These are phyloP conservation scores for Trichoderma brevicompactum DNA, from an alignment of 2,329 filamentous ascomycete genomes.

Conservation along the genomic window DNA sequence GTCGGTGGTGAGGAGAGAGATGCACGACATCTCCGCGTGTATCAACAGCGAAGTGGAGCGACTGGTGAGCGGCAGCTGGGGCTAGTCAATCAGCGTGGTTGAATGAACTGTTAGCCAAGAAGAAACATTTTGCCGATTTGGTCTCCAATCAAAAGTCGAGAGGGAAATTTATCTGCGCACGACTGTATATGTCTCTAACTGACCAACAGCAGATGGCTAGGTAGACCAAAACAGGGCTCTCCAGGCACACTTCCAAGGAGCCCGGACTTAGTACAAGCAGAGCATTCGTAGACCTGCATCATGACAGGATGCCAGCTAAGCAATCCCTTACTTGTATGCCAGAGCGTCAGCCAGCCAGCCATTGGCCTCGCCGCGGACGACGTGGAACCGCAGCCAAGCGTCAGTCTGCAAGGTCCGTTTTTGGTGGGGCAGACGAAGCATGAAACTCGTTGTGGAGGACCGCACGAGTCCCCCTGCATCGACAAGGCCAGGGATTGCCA, in stretches of 20 bases:
- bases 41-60: neutral
- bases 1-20: neutral
- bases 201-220: no score
- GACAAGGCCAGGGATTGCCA: slow-evolving; percentile 13
- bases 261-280: no score
- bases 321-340: no score
- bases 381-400: neutral
- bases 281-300: no score
- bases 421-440: slow-evolving; percentile 18
- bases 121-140: neutral
- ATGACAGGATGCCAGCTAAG: no score
- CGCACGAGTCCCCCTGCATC: slow-evolving; percentile 25
- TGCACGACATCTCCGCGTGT: slow-evolving; percentile 15
- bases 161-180: no score
- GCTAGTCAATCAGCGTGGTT: neutral
- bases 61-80: neutral
- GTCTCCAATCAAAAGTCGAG: no score
- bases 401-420: slow-evolving; percentile 15
- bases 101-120: neutral
- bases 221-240: no score
- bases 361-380: no score
- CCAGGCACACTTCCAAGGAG: no score
- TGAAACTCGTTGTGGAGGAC: slow-evolving; percentile 30
- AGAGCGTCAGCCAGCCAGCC: no score
- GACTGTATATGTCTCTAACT: no score